Evolutionary conservation across 169 alveolate genomes (phyloP), one percentile per base, ranked within the genome.

Genomic region (Ichthyophthirius multifiliis): DNA sequence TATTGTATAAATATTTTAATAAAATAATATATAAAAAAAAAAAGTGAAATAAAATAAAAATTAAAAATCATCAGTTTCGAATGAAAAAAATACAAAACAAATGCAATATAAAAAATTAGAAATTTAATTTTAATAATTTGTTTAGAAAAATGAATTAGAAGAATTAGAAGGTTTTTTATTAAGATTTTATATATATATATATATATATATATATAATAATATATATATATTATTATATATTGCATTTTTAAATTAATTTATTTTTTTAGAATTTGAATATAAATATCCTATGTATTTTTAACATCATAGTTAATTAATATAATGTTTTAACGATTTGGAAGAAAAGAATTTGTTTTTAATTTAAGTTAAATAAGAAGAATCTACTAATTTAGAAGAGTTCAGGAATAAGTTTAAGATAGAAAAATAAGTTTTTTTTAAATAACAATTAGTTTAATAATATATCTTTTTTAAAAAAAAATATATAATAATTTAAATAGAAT

Each of bases 271-370:
- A 27, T 55, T 55, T 55, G 71, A 55, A 55, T 34, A 55, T 16
- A 55, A 27, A 13, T 55, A 55, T 16, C 71, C 71, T 55, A 55
- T 55, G 71, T 55, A 55, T 39, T 55, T 55, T 23, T 55, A 55
- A 27, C 23, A 27, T 7, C 71, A 34, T 2, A 10, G 31, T n/a
- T 27, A 55, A 18, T 16, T 55, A 55, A 27, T 27, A 23, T 34
- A 55, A 10, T 34, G 23, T 20, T 55, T 55, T 23, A 55, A 55
- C 4, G 23, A 34, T 0, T 7, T 55, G 2, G 71, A 55, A 27
- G 71, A 55, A 55, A 55, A 55, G 43, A 55, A 55, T 10, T 39
- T 55, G 6, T 55, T 55, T 27, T 23, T 55, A 0, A 55, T 55
- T 55, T 55, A 55, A 23, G 31, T 55, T 34, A 55, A 55, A 27